Evolutionary conservation across 805 yeast genomes (phyloP).

Genomic region (Saccharomycopsis babjevae): DNA sequence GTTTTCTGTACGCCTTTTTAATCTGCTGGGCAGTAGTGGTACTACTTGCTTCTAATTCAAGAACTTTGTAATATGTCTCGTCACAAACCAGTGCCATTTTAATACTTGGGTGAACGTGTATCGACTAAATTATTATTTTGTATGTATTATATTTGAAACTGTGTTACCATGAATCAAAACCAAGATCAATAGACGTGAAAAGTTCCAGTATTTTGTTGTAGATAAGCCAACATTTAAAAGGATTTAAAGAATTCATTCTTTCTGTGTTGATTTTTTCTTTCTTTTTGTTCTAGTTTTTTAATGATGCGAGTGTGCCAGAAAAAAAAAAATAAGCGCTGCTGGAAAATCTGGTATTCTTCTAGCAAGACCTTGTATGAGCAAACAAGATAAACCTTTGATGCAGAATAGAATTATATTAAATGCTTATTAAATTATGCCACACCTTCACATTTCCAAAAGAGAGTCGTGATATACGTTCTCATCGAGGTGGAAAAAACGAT

Average conservation of each 20-base stretch:
- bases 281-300: not conserved
- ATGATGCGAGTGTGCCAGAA: not conserved
- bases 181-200: no score
- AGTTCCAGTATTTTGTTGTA: no score
- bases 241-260: not conserved
- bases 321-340: not conserved
- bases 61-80: slow-evolving; percentile 57
- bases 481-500: no score
- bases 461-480: no score
- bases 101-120: not conserved
- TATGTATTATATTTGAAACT: no score
- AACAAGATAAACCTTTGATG: not conserved
- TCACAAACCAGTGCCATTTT: slow-evolving; percentile 53
- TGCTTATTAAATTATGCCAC: no score
- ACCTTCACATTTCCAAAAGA: no score
- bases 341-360: not conserved
- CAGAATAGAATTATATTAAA: not conserved
- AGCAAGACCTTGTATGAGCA: not conserved
- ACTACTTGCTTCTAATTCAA: slow-evolving; percentile 38
- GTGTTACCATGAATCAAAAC: no score
- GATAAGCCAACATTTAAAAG: no score
- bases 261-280: not conserved
- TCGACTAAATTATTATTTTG: no score
- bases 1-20: slow-evolving; percentile 71
- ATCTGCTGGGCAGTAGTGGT: slow-evolving; percentile 57